Conservation (phyloP, 306 rosid genomes). For the Hippophae rhamnoides region DNA sequence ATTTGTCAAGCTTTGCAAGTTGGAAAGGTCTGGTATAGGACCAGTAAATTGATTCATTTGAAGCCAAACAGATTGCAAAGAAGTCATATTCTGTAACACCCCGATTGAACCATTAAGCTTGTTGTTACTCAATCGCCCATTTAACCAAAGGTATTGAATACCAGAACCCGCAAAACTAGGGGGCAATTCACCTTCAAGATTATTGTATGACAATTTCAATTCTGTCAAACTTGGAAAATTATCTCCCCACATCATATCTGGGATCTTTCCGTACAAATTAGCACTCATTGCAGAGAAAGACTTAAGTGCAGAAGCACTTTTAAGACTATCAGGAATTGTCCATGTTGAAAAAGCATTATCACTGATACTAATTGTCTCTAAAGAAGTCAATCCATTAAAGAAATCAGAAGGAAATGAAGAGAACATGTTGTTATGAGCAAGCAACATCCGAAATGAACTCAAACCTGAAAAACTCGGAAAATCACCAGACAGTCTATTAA, state of each 20-base stretch:
- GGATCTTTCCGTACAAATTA: constrained; percentile 43
- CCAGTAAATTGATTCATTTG: constrained; percentile 58
- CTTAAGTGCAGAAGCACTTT: constrained; percentile 25
- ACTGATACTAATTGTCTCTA: constrained; percentile 33
- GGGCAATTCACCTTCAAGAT: constrained; percentile 55
- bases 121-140: constrained; percentile 36
- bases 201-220: constrained; percentile 40
- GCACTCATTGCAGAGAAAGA: constrained; percentile 31
- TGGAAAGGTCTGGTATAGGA: constrained; percentile 62
- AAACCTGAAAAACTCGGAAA: constrained; percentile 46
- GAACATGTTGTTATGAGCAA: constrained; percentile 46
- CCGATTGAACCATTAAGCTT: constrained; percentile 60
- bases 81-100: constrained; percentile 48
- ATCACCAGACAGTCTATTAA: constrained; percentile 40
- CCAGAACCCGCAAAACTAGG: constrained; percentile 27
- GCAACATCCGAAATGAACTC: constrained; percentile 22
- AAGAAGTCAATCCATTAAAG: constrained; percentile 32
- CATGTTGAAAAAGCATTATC: constrained; percentile 41
- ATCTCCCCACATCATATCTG: constrained; percentile 34
- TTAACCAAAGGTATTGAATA: constrained; percentile 47
- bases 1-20: constrained; percentile 13
- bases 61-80: constrained; percentile 41
- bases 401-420: constrained; percentile 39
- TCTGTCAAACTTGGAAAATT: constrained; percentile 33
- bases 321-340: constrained; percentile 40